Evolutionary conservation across 345 rosid genomes (phyloP), one percentile per base, ranked within the genome.

Genomic region (Carallia pectinifolia): DNA sequence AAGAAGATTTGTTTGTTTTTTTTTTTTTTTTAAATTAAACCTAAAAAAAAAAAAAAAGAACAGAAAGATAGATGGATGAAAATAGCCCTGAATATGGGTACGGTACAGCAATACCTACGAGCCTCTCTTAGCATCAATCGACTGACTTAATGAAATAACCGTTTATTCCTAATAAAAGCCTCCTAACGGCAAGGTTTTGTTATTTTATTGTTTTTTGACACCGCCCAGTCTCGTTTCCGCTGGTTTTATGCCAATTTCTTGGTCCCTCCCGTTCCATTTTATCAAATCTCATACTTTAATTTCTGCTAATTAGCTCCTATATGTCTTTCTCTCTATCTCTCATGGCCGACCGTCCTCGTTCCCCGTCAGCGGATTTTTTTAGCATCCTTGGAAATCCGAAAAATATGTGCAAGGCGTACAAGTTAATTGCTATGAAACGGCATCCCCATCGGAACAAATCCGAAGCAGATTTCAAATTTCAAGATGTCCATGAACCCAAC

Each of bases 351-450:
- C 78, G 59, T 72, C 78, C 76, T 6, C 81, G 88, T 1, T 66
- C 88, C 19, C 71, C 80, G 50, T 59, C 73, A 34, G 44, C 81
- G 48, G 87, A 85, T 71, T 74, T 72, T 54, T 53, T 65, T 52
- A 60, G 66, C 70, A 70, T 80, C 71, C 77, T 88, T 54, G 85
- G 86, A 56, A 68, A 82, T 16, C 58, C 78, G 1, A 77, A 27
- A 27, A 36, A 30, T 29, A 68, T 82, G 70, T 80, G 85, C 67
- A 91, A 80, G 79, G 89, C 86, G 0, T 88, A 82, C 85, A 92
- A 85, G 66, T 87, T 85, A 53, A 76, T 90, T 60, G 81, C 84
- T 71, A 71, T 68, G 66, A 90, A 80, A 79, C 71, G 85, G 86
- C 67, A 84, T 50, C 74, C 72, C 58, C 74, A 67, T 34, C 79